A percentile compares a stretch with the other conserved stretches of the same genome.
phyloP scores from a whole-genome alignment of 1,284 basidiomycete species.

The Rhodotorula sp. region DNA sequence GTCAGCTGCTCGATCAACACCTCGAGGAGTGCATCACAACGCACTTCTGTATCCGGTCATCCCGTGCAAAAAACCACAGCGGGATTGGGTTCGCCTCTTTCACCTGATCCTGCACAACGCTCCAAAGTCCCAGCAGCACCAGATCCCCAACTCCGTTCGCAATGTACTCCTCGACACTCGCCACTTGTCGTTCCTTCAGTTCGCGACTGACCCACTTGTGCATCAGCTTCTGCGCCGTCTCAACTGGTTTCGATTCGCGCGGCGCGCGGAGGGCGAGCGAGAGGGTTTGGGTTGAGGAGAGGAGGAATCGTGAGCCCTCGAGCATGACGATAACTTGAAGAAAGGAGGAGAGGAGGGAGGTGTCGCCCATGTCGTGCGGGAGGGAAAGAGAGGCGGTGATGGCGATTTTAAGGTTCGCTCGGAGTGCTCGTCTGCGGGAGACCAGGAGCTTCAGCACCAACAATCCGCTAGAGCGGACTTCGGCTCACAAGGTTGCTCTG shows the following conservation, averaged over 20 bases:
- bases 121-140: slow-evolving; percentile 42
- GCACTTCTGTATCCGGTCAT: slow-evolving; percentile 37
- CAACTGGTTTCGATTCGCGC: slow-evolving; percentile 32
- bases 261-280: slow-evolving; percentile 38
- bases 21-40: not conserved
- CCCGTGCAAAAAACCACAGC: slow-evolving; percentile 38
- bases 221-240: slow-evolving; percentile 30
- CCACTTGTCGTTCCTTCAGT: slow-evolving; percentile 37
- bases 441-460: too few species aligned
- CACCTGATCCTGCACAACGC: slow-evolving; percentile 35
- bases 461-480: not conserved
- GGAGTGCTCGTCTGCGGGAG: slow-evolving; percentile 28
- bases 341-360: slow-evolving; percentile 40
- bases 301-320: slow-evolving; percentile 41
- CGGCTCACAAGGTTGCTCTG: slow-evolving; percentile 26
- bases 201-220: slow-evolving; percentile 40
- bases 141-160: slow-evolving; percentile 42
- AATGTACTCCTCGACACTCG: slow-evolving; percentile 41
- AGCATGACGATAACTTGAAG: slow-evolving; percentile 45
- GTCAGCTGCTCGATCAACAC: not conserved
- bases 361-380: slow-evolving; percentile 19
- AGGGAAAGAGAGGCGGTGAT: slow-evolving; percentile 36
- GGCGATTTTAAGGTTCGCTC: slow-evolving; percentile 44
- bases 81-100: slow-evolving; percentile 28
- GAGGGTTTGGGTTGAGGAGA: slow-evolving; percentile 35